A percentile compares a stretch with the other conserved stretches of the same genome.
Conservation (phyloP, 1,139 yeast genomes). For the Geotrichum australiense region DNA sequence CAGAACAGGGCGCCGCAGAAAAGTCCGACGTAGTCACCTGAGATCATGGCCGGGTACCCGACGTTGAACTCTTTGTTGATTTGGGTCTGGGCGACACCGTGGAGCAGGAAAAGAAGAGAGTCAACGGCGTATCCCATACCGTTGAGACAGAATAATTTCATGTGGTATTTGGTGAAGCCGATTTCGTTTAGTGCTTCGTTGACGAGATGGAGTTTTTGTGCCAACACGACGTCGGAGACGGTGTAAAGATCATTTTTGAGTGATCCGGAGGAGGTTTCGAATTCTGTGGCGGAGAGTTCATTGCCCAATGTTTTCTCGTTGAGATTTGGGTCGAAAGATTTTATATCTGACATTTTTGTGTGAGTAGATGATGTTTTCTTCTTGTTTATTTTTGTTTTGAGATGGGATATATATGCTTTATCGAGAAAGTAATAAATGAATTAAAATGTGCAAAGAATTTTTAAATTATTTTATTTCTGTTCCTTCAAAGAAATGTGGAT, state of each 20-base stretch:
- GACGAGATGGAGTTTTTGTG: constrained; percentile 23
- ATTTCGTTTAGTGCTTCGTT: constrained; percentile 31
- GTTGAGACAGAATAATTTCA: constrained; percentile 28
- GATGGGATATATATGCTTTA: neutral
- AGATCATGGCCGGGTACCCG: constrained; percentile 37
- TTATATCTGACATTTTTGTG: no score
- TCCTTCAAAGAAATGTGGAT: no score
- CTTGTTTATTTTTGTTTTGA: neutral
- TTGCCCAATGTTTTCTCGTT: neutral
- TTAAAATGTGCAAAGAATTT: neutral
- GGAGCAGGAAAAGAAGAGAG: constrained; percentile 46
- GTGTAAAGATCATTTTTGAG: constrained; percentile 18
- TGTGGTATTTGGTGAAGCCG: constrained; percentile 28
- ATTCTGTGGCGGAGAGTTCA: no score
- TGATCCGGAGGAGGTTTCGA: constrained; percentile 5
- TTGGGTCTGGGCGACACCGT: constrained; percentile 38
- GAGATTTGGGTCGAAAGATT: neutral
- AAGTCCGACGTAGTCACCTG: constrained; percentile 43
- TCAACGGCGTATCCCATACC: constrained; percentile 65
- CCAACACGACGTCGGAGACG: constrained; percentile 21
- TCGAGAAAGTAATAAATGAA: neutral
- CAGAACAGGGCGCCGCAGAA: constrained; percentile 49
- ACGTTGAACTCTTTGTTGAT: constrained; percentile 25
- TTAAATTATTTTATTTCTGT: neutral
- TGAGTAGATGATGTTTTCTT: neutral